These are phyloP conservation scores for Salix koriyanagi DNA, from an alignment of 345 rosid species.

Conservation along the genomic window DNA sequence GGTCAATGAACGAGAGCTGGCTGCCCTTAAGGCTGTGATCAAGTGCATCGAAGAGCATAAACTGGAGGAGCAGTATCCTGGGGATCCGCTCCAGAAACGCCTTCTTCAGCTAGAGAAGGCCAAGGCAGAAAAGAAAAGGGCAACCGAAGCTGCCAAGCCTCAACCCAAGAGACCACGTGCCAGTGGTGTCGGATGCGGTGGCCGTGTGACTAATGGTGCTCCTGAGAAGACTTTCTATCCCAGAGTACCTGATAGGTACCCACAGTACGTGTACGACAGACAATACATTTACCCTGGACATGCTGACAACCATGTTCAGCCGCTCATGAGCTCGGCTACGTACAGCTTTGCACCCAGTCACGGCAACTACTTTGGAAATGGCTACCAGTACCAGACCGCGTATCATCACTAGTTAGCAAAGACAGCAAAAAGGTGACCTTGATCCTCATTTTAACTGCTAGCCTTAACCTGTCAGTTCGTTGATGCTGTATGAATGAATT, in stretches of 20 bases:
- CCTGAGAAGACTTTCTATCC: slow-evolving; percentile 58
- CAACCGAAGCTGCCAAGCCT: slow-evolving; percentile 78
- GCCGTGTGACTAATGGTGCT: slow-evolving; percentile 44
- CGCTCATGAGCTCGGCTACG: slow-evolving; percentile 48
- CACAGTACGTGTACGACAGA: slow-evolving; percentile 76
- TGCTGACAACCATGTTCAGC: slow-evolving; percentile 55
- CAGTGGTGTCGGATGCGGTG: slow-evolving; percentile 53
- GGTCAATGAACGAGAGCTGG: slow-evolving; percentile 75
- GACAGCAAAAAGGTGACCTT: slow-evolving; percentile 43
- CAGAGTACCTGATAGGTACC: slow-evolving; percentile 67
- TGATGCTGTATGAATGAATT: slow-evolving; percentile 61
- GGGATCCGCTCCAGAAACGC: slow-evolving; percentile 61
- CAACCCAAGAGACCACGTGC: slow-evolving; percentile 91
- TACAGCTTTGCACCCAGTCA: slow-evolving; percentile 71
- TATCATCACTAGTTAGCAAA: slow-evolving; percentile 66
- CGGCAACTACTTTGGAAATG: slow-evolving; percentile 86
- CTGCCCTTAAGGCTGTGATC: slow-evolving; percentile 73
- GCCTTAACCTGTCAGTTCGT: slow-evolving; percentile 48
- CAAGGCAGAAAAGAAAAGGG: slow-evolving; percentile 87
- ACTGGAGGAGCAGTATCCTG: slow-evolving; percentile 79
- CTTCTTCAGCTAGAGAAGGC: slow-evolving; percentile 86
- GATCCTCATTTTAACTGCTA: slow-evolving; percentile 63
- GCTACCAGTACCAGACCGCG: slow-evolving; percentile 84
- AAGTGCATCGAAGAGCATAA: slow-evolving; percentile 96
- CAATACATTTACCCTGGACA: slow-evolving; percentile 59